These are phyloP conservation scores for Xylaria sp. DNA, from an alignment of 2,329 filamentous ascomycete genomes.

Conservation along the genomic window DNA sequence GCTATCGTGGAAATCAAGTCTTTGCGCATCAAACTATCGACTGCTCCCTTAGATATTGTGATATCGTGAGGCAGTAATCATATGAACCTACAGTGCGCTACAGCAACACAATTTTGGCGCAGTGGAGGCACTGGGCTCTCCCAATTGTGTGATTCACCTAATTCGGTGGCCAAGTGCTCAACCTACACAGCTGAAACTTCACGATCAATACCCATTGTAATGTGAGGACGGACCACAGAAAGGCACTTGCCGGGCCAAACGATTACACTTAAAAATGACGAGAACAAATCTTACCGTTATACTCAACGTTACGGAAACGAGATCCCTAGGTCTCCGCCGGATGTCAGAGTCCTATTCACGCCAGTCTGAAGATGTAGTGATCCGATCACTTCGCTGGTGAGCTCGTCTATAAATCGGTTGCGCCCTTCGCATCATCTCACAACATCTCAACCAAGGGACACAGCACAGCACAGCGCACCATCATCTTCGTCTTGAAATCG, in stretches of 20 bases:
- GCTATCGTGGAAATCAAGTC: slow-evolving; percentile 2
- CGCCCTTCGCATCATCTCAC: neutral
- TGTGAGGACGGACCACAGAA: slow-evolving; percentile 8
- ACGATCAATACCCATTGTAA: slow-evolving; percentile 17
- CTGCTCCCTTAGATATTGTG: neutral
- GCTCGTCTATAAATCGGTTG: slow-evolving; percentile 14
- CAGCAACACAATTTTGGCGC: neutral
- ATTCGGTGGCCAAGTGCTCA: slow-evolving; percentile 5
- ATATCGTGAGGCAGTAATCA: neutral
- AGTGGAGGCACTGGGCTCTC: neutral
- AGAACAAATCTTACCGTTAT: slow-evolving; percentile 6
- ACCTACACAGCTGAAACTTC: slow-evolving; percentile 10
- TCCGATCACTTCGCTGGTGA: neutral
- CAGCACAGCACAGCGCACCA: neutral
- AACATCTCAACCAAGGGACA: slow-evolving; percentile 1
- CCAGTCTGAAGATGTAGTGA: neutral
- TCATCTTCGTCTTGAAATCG: neutral
- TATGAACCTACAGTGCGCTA: neutral
- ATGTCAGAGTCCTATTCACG: neutral
- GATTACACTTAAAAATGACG: slow-evolving; percentile 3
- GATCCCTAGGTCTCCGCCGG: neutral
- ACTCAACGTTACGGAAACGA: slow-evolving; percentile 7
- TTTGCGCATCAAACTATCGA: slow-evolving; percentile 30
- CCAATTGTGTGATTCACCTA: neutral
- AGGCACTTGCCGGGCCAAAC: neutral